Conservation (phyloP, 768 basidiomycete genomes). For the Tephrocybe sp. region DNA sequence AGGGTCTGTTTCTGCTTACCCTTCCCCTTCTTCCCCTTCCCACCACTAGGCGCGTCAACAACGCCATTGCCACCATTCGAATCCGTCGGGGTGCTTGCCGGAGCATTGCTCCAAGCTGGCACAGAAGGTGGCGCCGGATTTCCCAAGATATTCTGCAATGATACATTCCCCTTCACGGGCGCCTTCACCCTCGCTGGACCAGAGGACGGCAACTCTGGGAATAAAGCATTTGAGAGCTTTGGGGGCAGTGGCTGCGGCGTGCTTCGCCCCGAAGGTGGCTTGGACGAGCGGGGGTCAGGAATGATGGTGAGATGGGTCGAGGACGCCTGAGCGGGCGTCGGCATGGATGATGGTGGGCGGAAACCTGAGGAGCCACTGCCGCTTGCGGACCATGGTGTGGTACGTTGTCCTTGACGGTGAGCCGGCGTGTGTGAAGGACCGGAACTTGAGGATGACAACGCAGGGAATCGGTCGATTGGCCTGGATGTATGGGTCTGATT, state of each 20-base stretch:
- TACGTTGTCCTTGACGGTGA: slow-evolving; percentile 48
- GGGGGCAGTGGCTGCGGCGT: slow-evolving; percentile 33
- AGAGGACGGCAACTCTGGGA: slow-evolving; percentile 68
- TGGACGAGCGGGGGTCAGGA: slow-evolving; percentile 17
- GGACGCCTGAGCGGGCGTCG: slow-evolving; percentile 26
- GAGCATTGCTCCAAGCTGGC: slow-evolving; percentile 40
- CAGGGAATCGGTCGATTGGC: slow-evolving; percentile 35
- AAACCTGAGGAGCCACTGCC: slow-evolving; percentile 20
- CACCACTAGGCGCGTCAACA: slow-evolving; percentile 13
- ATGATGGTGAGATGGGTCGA: slow-evolving; percentile 21
- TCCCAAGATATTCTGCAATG: slow-evolving; percentile 67
- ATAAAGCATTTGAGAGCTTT: slow-evolving; percentile 53
- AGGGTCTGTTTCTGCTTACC: slow-evolving; percentile 85
- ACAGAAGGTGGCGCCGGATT: slow-evolving; percentile 33
- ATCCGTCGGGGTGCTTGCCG: slow-evolving; percentile 9
- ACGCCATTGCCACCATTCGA: slow-evolving; percentile 10
- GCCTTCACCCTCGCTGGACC: slow-evolving; percentile 39
- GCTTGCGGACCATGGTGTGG: slow-evolving; percentile 61
- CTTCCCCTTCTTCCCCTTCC: slow-evolving; percentile 74
- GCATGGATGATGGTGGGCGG: slow-evolving; percentile 20
- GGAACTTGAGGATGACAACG: slow-evolving; percentile 22
- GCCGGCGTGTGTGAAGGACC: slow-evolving; percentile 23
- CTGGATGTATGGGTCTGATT: slow-evolving; percentile 17
- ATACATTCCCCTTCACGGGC: slow-evolving; percentile 60
- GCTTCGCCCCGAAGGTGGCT: slow-evolving; percentile 14